These are phyloP conservation scores for Melaleuca alternifolia DNA, from an alignment of 345 rosid genomes.

Conservation along the genomic window DNA sequence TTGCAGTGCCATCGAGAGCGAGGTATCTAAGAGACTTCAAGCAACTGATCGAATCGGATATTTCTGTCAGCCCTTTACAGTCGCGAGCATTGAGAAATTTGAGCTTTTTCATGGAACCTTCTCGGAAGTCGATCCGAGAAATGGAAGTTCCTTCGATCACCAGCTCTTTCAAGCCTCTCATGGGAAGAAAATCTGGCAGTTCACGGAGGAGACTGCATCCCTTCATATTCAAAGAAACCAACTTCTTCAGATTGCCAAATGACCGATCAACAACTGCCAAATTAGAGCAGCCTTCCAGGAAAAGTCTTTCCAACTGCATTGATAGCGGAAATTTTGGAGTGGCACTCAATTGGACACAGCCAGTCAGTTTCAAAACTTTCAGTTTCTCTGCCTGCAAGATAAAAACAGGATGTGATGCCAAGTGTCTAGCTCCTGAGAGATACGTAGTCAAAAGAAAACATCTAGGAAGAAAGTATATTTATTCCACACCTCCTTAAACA, in stretches of 20 bases:
- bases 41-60: background rate
- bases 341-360: background rate
- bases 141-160: background rate
- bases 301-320: background rate
- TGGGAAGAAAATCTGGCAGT: background rate
- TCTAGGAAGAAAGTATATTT: background rate
- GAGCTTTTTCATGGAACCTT: background rate
- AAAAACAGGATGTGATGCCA: too few species aligned
- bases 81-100: background rate
- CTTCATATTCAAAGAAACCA: background rate
- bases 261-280: background rate
- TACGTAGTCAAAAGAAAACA: too few species aligned
- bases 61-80: background rate
- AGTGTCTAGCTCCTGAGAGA: accelerated
- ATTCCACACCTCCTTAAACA: background rate
- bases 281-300: background rate
- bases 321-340: background rate
- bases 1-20: background rate
- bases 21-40: background rate
- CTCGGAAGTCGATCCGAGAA: background rate
- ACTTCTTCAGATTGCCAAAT: background rate
- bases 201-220: accelerated
- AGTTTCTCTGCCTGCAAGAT: background rate
- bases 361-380: background rate
- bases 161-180: background rate